A percentile compares a stretch with the other conserved stretches of the same genome.
These are phyloP conservation scores for Vitis cinerea DNA, from an alignment of 164 flowering plant genomes.

Conservation along the genomic window DNA sequence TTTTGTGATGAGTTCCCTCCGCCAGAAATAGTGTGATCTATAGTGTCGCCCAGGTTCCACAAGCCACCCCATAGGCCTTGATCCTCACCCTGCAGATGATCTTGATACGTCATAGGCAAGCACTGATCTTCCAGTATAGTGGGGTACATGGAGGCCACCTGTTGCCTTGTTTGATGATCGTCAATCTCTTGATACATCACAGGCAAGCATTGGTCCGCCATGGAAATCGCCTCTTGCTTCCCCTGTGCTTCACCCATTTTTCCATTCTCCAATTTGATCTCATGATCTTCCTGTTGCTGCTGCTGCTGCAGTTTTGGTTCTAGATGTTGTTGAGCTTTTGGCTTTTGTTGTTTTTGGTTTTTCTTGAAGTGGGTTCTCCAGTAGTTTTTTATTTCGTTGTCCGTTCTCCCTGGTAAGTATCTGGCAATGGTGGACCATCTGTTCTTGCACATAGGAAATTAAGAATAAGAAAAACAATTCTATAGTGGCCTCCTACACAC, in stretches of 20 bases:
- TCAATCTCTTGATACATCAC: slow-evolving; percentile 8
- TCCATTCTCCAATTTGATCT: background rate
- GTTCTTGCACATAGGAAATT: background rate
- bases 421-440: slow-evolving; percentile 70
- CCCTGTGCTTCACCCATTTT: background rate
- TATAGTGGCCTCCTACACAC: no score
- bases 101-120: slow-evolving; percentile 13
- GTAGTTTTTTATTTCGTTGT: slow-evolving; percentile 60
- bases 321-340: slow-evolving; percentile 7
- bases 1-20: no score
- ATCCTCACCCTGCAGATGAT: slow-evolving; percentile 11
- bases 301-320: slow-evolving; percentile 6
- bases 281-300: slow-evolving; percentile 2
- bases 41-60: slow-evolving; percentile 25
- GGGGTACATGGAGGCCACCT: background rate
- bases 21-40: background rate
- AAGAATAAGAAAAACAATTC: background rate
- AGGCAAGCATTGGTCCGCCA: slow-evolving; percentile 13
- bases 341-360: slow-evolving; percentile 22
- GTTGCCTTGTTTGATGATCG: background rate
- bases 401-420: slow-evolving; percentile 61
- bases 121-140: background rate
- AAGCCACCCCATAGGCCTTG: slow-evolving; percentile 22
- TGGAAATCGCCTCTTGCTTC: background rate
- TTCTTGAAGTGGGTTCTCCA: slow-evolving; percentile 70